Evolutionary conservation across 495 filamentous ascomycete genomes (phyloP).

Genomic region (Symbiotaphrina buchneri): DNA sequence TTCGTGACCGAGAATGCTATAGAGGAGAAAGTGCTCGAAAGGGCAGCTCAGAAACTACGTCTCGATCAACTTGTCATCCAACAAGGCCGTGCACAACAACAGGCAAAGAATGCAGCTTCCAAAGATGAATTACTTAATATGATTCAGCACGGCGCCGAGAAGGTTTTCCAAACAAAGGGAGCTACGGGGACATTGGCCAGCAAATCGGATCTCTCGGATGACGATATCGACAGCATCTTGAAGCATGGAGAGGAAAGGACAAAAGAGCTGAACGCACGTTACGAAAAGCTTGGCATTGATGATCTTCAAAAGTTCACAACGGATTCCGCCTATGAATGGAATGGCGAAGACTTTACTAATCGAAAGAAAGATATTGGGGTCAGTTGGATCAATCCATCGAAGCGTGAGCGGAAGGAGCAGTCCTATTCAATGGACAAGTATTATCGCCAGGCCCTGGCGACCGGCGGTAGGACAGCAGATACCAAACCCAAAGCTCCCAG

Average conservation of each 20-base stretch:
- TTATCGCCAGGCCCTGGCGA: constrained; percentile 77
- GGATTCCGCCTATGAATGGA: constrained; percentile 96
- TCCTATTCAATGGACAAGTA: constrained; percentile 98
- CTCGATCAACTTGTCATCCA: constrained; percentile 99
- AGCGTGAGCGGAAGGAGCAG: constrained; percentile 95
- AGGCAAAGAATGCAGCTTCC: constrained; percentile 64
- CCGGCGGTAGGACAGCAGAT: constrained; percentile 64
- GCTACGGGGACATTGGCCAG: constrained; percentile 28
- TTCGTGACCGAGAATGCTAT: constrained; percentile 97
- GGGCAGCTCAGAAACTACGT: constrained; percentile 90
- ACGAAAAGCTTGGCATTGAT: constrained; percentile 95
- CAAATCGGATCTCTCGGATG: constrained; percentile 46
- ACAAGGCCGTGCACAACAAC: constrained; percentile 87
- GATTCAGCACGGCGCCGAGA: constrained; percentile 98
- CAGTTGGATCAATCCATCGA: constrained; percentile 96
- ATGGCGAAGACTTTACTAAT: constrained; percentile 78
- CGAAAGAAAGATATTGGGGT: constrained; percentile 87
- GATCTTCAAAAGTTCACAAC: constrained; percentile 95
- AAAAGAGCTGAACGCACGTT: constrained; percentile 70
- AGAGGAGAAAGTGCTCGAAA: constrained; percentile 94
- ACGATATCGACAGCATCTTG: constrained; percentile 77
- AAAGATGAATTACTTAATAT: constrained; percentile 93
- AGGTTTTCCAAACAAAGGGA: constrained; percentile 56
- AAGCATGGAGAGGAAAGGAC: constrained; percentile 76
- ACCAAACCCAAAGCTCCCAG: constrained; percentile 89